These are phyloP conservation scores for Podila epicladia DNA, from an alignment of 192 early-diverging fungal species.

Conservation along the genomic window DNA sequence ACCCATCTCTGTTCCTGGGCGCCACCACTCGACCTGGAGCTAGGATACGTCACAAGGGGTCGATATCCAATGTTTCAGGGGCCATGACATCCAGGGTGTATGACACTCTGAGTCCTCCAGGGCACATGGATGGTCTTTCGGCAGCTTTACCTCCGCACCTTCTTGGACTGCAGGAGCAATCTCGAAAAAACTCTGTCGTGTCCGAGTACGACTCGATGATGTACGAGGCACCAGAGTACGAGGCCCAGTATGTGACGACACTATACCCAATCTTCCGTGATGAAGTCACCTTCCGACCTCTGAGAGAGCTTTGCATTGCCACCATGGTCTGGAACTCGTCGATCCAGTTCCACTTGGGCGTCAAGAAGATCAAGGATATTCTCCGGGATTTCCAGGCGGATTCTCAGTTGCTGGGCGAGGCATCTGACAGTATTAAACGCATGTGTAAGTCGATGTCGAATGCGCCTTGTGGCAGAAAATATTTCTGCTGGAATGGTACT, in stretches of 20 bases:
- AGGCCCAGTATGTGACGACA: conserved; percentile 44
- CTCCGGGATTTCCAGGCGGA: conserved; percentile 41
- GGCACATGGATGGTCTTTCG: conserved; percentile 12
- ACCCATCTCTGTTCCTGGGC: conserved; percentile 38
- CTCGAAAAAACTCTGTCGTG: conserved; percentile 45
- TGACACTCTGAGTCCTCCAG: neutral
- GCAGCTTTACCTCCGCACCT: conserved; percentile 21
- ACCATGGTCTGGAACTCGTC: conserved; percentile 52
- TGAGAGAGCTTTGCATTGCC: conserved; percentile 46
- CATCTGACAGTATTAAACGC: conserved; percentile 25
- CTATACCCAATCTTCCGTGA: conserved; percentile 47
- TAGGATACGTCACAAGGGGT: conserved; percentile 35
- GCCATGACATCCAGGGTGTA: conserved; percentile 20
- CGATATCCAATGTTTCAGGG: conserved; percentile 23
- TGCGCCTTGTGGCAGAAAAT: too few species aligned
- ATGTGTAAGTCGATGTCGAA: conserved; percentile 17
- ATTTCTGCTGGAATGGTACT: too few species aligned
- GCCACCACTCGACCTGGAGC: conserved; percentile 23
- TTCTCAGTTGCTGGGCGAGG: conserved; percentile 22
- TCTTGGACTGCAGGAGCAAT: conserved; percentile 33
- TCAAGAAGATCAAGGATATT: conserved; percentile 49
- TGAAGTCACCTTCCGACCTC: conserved; percentile 40
- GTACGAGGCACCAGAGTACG: conserved; percentile 40
- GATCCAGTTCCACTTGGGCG: conserved; percentile 40
- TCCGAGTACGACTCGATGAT: conserved; percentile 44